A percentile compares a stretch with the other conserved stretches of the same genome.
These are phyloP conservation scores for Geotrichum klebahnii DNA, from an alignment of 1,139 yeast species.

Conservation along the genomic window DNA sequence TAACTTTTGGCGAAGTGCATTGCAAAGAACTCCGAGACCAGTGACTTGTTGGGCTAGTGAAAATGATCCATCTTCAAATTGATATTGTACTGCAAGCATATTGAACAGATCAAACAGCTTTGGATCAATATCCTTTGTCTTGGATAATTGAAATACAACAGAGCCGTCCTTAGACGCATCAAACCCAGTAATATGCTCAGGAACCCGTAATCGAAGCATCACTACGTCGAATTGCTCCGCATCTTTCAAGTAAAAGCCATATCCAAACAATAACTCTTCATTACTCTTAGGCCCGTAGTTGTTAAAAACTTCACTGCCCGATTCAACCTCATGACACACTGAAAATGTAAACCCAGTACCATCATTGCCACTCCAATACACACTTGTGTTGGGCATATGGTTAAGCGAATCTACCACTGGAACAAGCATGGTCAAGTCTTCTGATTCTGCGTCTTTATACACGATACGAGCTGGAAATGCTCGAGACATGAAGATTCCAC, in stretches of 20 bases:
- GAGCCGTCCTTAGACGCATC: conserved; percentile 2
- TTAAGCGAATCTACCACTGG: conserved; percentile 79
- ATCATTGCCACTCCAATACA: conserved; percentile 53
- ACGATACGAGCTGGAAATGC: conserved; percentile 62
- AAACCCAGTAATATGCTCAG: neutral
- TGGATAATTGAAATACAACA: conserved; percentile 6
- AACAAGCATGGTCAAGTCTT: conserved; percentile 61
- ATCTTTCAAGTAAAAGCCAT: conserved; percentile 64
- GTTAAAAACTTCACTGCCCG: conserved; percentile 57
- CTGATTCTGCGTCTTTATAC: conserved; percentile 38
- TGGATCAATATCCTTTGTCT: conserved; percentile 8
- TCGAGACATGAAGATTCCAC: conserved; percentile 65
- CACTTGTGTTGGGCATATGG: conserved; percentile 59
- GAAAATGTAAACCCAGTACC: conserved; percentile 30
- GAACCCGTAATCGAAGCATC: conserved; percentile 43
- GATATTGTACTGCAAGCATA: neutral
- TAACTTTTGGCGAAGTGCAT: conserved; percentile 12
- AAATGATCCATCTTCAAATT: neutral
- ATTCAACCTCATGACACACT: conserved; percentile 20
- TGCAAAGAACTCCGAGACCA: conserved; percentile 8
- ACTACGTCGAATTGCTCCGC: conserved; percentile 59
- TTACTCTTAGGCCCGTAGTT: conserved; percentile 87
- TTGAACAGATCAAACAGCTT: conserved; percentile 7
- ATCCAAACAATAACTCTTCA: conserved; percentile 57
- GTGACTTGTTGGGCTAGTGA: conserved; percentile 2